Base-by-base conservation (phyloP, 1,284 basidiomycete genomes). In the Trichosporon coremiiforme region DNA sequence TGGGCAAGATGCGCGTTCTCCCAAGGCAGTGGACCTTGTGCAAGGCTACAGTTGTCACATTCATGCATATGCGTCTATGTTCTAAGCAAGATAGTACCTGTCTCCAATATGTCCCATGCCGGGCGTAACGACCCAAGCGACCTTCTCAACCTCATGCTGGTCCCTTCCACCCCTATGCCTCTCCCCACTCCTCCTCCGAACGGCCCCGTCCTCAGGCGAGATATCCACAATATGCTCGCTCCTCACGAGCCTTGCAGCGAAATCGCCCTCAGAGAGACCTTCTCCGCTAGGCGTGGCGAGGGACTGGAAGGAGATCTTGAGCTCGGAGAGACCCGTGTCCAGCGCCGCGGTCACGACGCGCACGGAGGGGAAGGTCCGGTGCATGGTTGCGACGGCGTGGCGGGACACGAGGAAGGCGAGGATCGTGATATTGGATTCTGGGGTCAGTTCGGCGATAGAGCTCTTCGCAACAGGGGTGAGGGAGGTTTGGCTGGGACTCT, bases 331-430 rank as follows among this genome's bases (percentile, higher is more conserved):
- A 71, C 70, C 82, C 65, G 66, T 66, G 78, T 96, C 94, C 5
- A 95, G 87, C 0, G 90, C 91, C 1, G 91, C 92, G 72, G 91
- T 92, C 20, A 96, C 89, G 75, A 97, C 89, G 73, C 88, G 89
- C 20, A 96, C 88, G 13, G 82, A 76, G 1, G 95, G 94, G 84
- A 97, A 98, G 8, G 93, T 93, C 17, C 87, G 87, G 72, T 90
- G 88, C 38, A 93, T 89, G 15, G 89, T 89, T 22, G 94, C 83
- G 15, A 95, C 92, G 25, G 95, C 94, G 38, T 86, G 86, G 20
- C 89, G 87, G 4, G 93, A 90, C 47, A 95, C 90, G n/a, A 98
- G 86, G 84, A 96, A 92, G 0, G 93, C 90, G 25, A 95, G 88
- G 78, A 94, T 94, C 69, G 95, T 89, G 76, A 95, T 94, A 77